These are phyloP conservation scores for Avicennia marina DNA, from an alignment of 257 asterid species.

Conservation along the genomic window DNA sequence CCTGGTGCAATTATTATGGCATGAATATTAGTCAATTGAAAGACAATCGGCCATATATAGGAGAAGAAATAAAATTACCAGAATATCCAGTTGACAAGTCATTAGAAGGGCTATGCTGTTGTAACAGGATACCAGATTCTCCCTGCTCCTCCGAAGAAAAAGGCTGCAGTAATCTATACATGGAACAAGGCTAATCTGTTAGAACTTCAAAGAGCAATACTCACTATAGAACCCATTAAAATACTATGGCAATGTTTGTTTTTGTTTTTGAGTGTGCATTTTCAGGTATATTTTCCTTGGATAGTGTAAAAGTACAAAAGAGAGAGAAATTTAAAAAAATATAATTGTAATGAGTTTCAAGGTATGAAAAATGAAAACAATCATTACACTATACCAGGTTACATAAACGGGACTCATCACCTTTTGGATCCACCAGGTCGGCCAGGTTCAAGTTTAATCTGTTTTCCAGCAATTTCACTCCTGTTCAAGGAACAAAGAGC, in stretches of 20 bases:
- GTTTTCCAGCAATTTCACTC: conserved; percentile 86
- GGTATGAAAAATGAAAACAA: not conserved
- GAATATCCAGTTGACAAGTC: conserved; percentile 54
- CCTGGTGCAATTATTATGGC: conserved; percentile 34
- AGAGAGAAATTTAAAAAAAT: no score
- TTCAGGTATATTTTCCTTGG: no score
- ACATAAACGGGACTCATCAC: conserved; percentile 30
- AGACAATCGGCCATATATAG: conserved; percentile 17
- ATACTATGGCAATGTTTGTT: no score
- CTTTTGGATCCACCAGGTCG: conserved; percentile 68
- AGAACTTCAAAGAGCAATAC: conserved; percentile 15
- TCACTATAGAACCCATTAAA: not conserved
- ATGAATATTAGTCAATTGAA: conserved; percentile 16
- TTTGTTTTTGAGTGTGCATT: no score
- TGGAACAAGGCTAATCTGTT: conserved; percentile 7
- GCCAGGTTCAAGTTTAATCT: conserved; percentile 68
- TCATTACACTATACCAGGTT: not conserved
- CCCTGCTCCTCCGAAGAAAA: conserved; percentile 69
- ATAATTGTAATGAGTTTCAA: not conserved
- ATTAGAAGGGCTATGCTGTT: conserved; percentile 58
- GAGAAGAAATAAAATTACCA: conserved; percentile 44
- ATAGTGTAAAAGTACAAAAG: no score
- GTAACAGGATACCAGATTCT: conserved; percentile 53
- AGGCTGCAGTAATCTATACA: conserved; percentile 54
- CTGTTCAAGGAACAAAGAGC: conserved; percentile 71